Base-by-base conservation (phyloP, 2,329 filamentous ascomycete species). In the Fusarium tuaranense region DNA sequence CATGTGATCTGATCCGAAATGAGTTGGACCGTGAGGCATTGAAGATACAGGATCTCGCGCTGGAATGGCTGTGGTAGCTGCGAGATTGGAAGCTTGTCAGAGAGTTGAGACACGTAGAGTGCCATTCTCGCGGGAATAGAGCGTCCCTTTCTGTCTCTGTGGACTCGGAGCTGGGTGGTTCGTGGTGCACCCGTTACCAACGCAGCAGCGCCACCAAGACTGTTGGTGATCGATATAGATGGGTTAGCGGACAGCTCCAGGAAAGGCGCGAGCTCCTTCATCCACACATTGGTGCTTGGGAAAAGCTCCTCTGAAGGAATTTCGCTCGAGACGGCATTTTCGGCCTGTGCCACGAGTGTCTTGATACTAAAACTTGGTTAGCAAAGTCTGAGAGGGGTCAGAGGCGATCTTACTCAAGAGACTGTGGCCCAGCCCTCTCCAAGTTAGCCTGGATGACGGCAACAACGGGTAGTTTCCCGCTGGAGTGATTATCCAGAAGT, bases 121-220 rank as follows among this genome's bases (percentile, higher is more conserved):
- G 92, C 91, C 85, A 97, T 93, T 65, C 96, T 89, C 16, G 94
- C 89, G 1, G 94, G 91, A 64, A 93, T 86, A 2, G 94, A 94
- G 36, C 92, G 90, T 0, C 93, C 93, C 73, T 90, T 89, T 5
- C 88, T 85, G 79, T 98, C 95, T 51, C 92, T 87, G 36, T 84
- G 80, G 18, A 88, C 73, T 6, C 81, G 71, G 27, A 82, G 53
- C 78, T 67, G 61, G 9, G 71, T n/a, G n/a, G 72, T 70, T 55
- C 69, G 74, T 30, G 78, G 64, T 0, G 80, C 65, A 6, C 78
- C 73, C 13, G 84, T 80, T 0, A 93, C 86, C 4, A 98, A 83
- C 73, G 93, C 91, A 7, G 93, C 89, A 1, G 90, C 90, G 5
- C 94, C 94, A 1, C 90, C 91, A 8, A 98, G 85, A 27, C 88